Conservation (phyloP, 2,329 filamentous ascomycete genomes). For the Colletotrichum sp. region DNA sequence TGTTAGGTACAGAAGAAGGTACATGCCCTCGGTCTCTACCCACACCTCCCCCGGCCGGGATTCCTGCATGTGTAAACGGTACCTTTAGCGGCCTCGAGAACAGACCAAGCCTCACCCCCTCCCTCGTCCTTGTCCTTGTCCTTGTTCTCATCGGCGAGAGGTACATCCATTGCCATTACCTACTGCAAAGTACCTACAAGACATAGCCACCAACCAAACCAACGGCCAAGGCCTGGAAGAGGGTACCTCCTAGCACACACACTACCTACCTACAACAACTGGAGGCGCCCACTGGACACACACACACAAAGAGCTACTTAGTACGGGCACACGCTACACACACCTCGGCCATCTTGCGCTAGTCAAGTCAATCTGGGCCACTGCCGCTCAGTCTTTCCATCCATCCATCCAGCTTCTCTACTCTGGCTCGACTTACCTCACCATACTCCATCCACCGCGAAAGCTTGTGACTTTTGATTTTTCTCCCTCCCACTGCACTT, state of each 20-base stretch:
- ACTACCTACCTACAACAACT: background rate
- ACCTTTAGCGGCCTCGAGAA: conserved; percentile 10
- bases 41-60: background rate
- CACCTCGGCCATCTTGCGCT: conserved; percentile 11
- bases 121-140: background rate
- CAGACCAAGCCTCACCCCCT: conserved; percentile 6
- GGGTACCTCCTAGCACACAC: conserved; percentile 1
- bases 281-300: background rate
- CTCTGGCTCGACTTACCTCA: background rate
- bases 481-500: background rate
- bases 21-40: background rate
- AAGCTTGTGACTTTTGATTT: conserved; percentile 5
- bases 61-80: conserved; percentile 15
- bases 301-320: conserved; percentile 1
- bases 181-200: background rate
- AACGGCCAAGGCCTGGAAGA: conserved; percentile 8
- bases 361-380: conserved; percentile 18
- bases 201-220: background rate
- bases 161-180: background rate
- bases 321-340: background rate
- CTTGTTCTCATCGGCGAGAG: background rate
- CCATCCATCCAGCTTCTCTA: background rate
- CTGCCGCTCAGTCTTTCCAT: background rate
- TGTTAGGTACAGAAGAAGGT: background rate
- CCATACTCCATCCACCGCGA: background rate